These are phyloP conservation scores for Macadamia tetraphylla DNA, from an alignment of 164 flowering plant species.

Conservation along the genomic window DNA sequence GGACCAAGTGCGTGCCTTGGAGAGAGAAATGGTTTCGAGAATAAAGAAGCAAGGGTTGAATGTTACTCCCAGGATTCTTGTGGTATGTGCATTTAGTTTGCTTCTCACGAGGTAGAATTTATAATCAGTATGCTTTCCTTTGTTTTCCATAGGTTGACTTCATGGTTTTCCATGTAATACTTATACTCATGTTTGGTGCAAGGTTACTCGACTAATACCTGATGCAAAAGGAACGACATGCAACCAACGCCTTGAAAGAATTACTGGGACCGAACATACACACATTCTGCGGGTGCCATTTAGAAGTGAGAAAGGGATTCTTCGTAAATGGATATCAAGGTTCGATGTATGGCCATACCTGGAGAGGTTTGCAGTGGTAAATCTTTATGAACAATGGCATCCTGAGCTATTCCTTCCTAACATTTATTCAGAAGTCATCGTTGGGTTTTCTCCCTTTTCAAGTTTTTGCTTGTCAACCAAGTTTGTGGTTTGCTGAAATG, in stretches of 20 bases:
- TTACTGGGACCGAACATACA: conserved; percentile 75
- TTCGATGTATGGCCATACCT: conserved; percentile 99
- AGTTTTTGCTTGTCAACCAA: too few relatives aligned
- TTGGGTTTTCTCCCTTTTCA: too few relatives aligned
- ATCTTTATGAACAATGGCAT: too few relatives aligned
- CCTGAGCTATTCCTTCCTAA: too few relatives aligned
- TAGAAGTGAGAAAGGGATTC: conserved; percentile 78
- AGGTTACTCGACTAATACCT: conserved; percentile 94
- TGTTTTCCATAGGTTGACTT: neutral
- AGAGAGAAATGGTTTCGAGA: conserved; percentile 79
- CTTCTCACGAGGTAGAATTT: neutral
- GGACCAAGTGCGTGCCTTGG: conserved; percentile 97
- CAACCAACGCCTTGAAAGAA: conserved; percentile 86
- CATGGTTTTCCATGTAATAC: conserved; percentile 3
- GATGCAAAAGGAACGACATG: conserved; percentile 96
- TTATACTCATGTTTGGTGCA: conserved; percentile 4
- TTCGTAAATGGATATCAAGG: conserved; percentile 93
- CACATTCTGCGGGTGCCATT: conserved; percentile 92
- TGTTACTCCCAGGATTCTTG: conserved; percentile 75
- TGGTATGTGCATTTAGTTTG: conserved; percentile 39
- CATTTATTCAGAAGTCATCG: too few relatives aligned
- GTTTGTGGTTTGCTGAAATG: too few relatives aligned
- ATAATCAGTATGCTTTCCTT: neutral
- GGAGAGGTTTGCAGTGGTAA: conserved; percentile 84
- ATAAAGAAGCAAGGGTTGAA: conserved; percentile 74